Conservation (phyloP, 345 rosid genomes). For the Murraya koenigii region DNA sequence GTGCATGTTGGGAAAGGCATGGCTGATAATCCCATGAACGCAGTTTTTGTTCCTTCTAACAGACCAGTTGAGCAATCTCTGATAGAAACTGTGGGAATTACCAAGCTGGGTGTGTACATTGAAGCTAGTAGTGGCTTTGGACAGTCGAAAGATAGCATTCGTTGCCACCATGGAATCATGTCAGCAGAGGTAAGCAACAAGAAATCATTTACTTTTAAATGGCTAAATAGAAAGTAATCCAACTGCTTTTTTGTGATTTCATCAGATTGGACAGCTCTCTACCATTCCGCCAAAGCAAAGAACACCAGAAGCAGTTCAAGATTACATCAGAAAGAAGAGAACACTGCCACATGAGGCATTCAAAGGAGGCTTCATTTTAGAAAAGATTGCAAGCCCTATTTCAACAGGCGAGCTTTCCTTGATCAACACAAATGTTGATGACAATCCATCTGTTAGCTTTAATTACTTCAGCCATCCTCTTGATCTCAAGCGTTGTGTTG, state of each 20-base stretch:
- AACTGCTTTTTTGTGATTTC: not conserved
- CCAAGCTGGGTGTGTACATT: constrained; percentile 81
- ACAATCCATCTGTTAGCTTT: constrained; percentile 85
- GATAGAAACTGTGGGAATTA: constrained; percentile 90
- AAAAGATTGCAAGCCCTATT: constrained; percentile 66
- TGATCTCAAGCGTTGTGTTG: constrained; percentile 72
- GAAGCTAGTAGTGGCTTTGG: constrained; percentile 97
- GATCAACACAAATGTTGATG: constrained; percentile 63
- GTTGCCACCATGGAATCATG: constrained; percentile 73
- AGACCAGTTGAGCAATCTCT: constrained; percentile 62
- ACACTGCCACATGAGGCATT: constrained; percentile 72
- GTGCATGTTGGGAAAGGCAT: constrained; percentile 79
- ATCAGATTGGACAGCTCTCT: constrained; percentile 73
- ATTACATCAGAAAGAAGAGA: constrained; percentile 50
- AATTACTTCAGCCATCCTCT: constrained; percentile 81
- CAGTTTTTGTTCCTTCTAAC: constrained; percentile 72
- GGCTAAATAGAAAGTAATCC: not conserved
- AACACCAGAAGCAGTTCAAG: constrained; percentile 55
- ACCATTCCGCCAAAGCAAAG: constrained; percentile 73
- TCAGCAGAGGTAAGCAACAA: constrained; percentile 67
- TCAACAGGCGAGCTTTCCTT: constrained; percentile 73
- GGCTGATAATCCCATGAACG: constrained; percentile 95
- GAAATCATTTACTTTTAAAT: not conserved
- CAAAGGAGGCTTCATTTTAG: constrained; percentile 90
- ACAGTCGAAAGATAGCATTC: constrained; percentile 67